phyloP scores from a whole-genome alignment of 2,329 filamentous ascomycete genomes.

The Monosporascus cannonballus region DNA sequence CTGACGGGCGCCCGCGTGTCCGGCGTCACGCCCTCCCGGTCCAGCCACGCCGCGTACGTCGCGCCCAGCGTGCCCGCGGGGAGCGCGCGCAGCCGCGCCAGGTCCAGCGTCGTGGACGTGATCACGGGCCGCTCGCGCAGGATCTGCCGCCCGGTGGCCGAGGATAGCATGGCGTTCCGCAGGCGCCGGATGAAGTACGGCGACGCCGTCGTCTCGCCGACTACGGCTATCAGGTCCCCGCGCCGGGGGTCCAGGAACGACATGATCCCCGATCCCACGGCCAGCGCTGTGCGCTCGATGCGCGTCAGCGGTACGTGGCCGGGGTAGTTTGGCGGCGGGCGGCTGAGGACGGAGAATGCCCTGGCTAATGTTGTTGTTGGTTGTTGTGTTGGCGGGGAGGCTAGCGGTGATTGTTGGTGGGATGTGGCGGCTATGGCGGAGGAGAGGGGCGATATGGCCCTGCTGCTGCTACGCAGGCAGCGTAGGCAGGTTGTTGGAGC shows the following conservation, averaged over 20 bases:
- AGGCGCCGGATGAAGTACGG: slow-evolving; percentile 94
- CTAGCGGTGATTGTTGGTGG: neutral
- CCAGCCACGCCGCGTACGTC: slow-evolving; percentile 85
- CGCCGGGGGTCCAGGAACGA: slow-evolving; percentile 71
- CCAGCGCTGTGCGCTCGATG: slow-evolving; percentile 69
- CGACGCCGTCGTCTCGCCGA: slow-evolving; percentile 91
- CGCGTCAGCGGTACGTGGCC: slow-evolving; percentile 85
- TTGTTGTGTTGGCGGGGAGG: neutral
- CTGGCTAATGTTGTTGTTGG: slow-evolving; percentile 1
- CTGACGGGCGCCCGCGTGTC: slow-evolving; percentile 78
- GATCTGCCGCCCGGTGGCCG: slow-evolving; percentile 81
- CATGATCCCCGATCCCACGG: slow-evolving; percentile 56
- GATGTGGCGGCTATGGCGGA: neutral
- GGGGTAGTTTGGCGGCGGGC: slow-evolving; percentile 80
- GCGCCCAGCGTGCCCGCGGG: slow-evolving; percentile 70
- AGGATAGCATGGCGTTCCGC: slow-evolving; percentile 81
- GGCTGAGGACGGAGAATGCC: slow-evolving; percentile 74
- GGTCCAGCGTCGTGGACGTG: slow-evolving; percentile 63
- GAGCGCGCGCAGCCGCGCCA: slow-evolving; percentile 65
- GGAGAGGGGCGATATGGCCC: neutral
- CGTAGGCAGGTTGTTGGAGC: neutral
- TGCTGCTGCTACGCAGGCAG: neutral
- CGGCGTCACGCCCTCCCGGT: slow-evolving; percentile 85
- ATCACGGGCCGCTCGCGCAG: slow-evolving; percentile 86
- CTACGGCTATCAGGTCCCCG: slow-evolving; percentile 84